Base-by-base conservation (phyloP, 371 early-diverging fungal species). In the Circinella umbellata region DNA sequence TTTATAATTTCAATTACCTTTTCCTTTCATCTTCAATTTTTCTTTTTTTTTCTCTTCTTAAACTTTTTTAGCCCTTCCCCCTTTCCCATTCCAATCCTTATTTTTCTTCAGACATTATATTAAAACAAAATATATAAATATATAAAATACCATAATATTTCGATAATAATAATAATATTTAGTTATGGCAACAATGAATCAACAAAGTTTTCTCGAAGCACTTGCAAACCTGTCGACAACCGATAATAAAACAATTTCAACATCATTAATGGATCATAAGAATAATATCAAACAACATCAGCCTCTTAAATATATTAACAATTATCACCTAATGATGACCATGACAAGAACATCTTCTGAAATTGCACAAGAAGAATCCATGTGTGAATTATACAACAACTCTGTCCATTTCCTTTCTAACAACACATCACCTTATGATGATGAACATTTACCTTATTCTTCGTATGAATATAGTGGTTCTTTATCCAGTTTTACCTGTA, bases 381-480 rank as follows among this genome's bases (percentile, higher is more conserved):
- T 62, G 62, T 38, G 47, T 46, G 38, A 38, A 46, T 5, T 62
- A 6, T 62, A 62, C 47, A 62, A 62, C 2, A 53, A 20, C 51
- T 54, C 54, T 9, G 55, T 66, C 66, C 62, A 62, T 46, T 62
- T 62, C 27, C 47, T 62, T 38, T 17, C 62, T 4, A 36, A 2
- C 34, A 49, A 66, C 54, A n/a, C 55, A 11, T 36, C 55, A 39
- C 54, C 37, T 9, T 54, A 35, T 17, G 59, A 54, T 8, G 63
- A 69, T 18, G 63, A 69, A 63, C 42, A 69, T 17, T 42, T 69
- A 1, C 69, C 69, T 11, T 69, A 63, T 63, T 63, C 69, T 1
- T 63, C 69, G 0, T 66, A 57, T 46, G 47, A 59, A 4, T 51
- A 62, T 20, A 69, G 63, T 35, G 61, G 38, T 4, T 57, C 57